phyloP scores from a whole-genome alignment of 1,139 yeast genomes.

The Yamadazyma membranifaciens region DNA sequence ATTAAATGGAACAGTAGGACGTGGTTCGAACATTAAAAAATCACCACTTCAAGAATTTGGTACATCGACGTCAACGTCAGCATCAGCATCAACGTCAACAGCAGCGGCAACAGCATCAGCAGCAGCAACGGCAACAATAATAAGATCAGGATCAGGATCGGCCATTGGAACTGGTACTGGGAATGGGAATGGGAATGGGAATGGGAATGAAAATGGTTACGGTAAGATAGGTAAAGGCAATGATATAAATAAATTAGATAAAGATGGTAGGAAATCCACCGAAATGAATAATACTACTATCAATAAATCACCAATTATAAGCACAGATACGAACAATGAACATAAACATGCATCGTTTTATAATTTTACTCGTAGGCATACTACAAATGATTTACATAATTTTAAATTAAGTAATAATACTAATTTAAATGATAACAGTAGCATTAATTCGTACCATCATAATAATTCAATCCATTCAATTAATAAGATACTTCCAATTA shows the following conservation, averaged over 20 bases:
- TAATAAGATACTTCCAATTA: neutral
- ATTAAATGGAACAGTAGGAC: neutral
- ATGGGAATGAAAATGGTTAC: neutral
- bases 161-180: neutral
- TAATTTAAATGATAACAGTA: constrained; percentile 4
- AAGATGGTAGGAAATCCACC: neutral
- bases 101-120: neutral
- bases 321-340: neutral
- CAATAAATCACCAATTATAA: neutral
- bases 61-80: neutral
- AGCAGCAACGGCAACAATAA: neutral
- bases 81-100: neutral
- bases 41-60: neutral
- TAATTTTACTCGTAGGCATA: constrained; percentile 13
- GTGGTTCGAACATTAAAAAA: neutral
- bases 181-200: neutral
- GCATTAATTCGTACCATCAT: constrained; percentile 5
- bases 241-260: neutral
- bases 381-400: constrained; percentile 15
- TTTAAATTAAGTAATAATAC: constrained; percentile 9
- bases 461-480: neutral
- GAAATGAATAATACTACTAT: neutral
- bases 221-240: neutral
- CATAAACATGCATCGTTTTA: neutral
- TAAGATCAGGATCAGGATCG: neutral